Base-by-base conservation (phyloP, 192 early-diverging fungal species). In the Gryganskiella cystojenkinii region DNA sequence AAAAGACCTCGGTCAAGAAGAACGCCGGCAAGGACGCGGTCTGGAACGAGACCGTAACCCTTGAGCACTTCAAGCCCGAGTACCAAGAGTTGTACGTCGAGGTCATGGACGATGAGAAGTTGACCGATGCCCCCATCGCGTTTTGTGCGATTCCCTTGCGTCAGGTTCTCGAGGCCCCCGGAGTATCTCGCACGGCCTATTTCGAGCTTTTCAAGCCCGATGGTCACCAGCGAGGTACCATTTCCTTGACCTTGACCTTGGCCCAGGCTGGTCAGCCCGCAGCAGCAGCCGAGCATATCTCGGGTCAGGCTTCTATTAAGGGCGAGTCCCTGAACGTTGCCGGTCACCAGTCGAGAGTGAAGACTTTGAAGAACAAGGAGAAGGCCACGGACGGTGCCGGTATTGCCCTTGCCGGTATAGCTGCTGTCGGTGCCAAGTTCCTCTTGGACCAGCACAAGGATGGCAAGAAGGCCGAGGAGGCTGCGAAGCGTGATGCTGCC, bases 1-100 rank as follows among this genome's bases (percentile, higher is more conserved):
- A 79, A 79, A 85, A 62, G 63, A 85, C n/a, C n/a, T n/a, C n/a
- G n/a, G n/a, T n/a, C n/a, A 56, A 79, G 54, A 82, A 82, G 64
- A 79, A 82, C 49, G 81, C 74, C 46, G 84, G 84, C 37, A 69
- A 78, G 31, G 55, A 78, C 22, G 67, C 75, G 42, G 70, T 64
- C 43, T 85, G 81, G 81, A 79, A 85, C 67, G 63, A 85, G 54
- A 71, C 69, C 22, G 56, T 85, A 20, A 49, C 40, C 27, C 46
- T 85, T 27, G 50, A 71, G 3, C 35, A 74, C 25, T 56, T 47
- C 35, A 61, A 71, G 24, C 68, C 75, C 40, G 58, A 73, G 40
- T 58, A 85, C 43, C 28, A 67, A 8, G 43, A 71, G 25, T 65
- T 85, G 27, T 85, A 63, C 55, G 50, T 85, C 35, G 79, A 85